phyloP scores from a whole-genome alignment of 2,329 filamentous ascomycete genomes.

The Paraphoma chrysanthemicola region DNA sequence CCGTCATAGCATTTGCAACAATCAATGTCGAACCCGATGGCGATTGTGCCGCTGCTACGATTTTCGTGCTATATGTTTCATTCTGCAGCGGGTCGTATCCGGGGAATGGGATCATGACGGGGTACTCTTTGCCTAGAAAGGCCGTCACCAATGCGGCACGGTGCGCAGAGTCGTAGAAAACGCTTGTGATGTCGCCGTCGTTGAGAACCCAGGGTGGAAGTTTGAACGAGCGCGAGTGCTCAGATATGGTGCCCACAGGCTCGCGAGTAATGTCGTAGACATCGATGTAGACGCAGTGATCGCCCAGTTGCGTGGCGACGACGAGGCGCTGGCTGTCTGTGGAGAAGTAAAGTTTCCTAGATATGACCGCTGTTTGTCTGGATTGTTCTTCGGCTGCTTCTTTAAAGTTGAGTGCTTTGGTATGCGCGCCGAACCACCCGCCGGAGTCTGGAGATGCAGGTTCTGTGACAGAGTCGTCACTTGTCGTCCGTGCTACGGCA shows the following conservation, averaged over 20 bases:
- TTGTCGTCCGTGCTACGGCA: slow-evolving; percentile 21
- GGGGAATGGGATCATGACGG: slow-evolving; percentile 30
- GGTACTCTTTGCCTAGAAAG: slow-evolving; percentile 37
- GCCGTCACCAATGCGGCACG: slow-evolving; percentile 38
- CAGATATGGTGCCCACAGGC: slow-evolving; percentile 31
- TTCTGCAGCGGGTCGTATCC: slow-evolving; percentile 35
- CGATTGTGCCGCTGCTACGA: slow-evolving; percentile 45
- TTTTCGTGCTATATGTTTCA: slow-evolving; percentile 38
- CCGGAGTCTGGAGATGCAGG: slow-evolving; percentile 16
- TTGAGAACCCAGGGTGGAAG: slow-evolving; percentile 41
- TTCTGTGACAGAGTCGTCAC: slow-evolving; percentile 14
- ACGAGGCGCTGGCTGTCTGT: slow-evolving; percentile 40
- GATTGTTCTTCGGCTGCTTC: slow-evolving; percentile 41
- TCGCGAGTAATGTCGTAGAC: slow-evolving; percentile 34
- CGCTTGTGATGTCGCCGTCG: slow-evolving; percentile 43
- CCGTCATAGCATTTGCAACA: slow-evolving; percentile 44
- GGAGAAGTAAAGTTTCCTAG: slow-evolving; percentile 44
- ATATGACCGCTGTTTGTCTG: slow-evolving; percentile 32
- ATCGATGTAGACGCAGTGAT: slow-evolving; percentile 38
- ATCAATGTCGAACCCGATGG: slow-evolving; percentile 39
- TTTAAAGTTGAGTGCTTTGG: slow-evolving; percentile 22
- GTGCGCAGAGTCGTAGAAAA: slow-evolving; percentile 43
- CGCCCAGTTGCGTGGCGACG: slow-evolving; percentile 43
- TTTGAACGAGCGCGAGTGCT: slow-evolving; percentile 34
- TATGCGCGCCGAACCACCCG: slow-evolving; percentile 24